A percentile compares a stretch with the other conserved stretches of the same genome.
Conservation (phyloP, 139 green algal genomes). For the Coelastrella sp. region DNA sequence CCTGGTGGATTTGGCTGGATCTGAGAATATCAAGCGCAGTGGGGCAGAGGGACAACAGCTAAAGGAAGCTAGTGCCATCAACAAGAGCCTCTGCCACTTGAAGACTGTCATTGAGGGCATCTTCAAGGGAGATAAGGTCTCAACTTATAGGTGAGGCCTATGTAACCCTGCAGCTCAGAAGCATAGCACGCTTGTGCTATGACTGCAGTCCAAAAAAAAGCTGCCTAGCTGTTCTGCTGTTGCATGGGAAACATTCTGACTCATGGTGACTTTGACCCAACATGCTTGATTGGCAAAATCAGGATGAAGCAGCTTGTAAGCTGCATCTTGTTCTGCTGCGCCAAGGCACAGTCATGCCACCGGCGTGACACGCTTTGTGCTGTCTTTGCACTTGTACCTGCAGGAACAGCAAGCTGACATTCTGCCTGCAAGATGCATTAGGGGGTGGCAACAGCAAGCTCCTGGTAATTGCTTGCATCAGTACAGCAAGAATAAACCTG, state of each 20-base stretch:
- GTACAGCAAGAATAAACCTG: not conserved
- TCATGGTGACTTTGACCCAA: no score
- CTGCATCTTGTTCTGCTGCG: no score
- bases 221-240: no score
- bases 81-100: slow-evolving; percentile 38
- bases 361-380: no score
- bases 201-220: no score
- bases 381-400: not conserved
- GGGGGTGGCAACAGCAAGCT: slow-evolving; percentile 44
- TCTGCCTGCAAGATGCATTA: slow-evolving; percentile 22
- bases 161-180: not conserved
- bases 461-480: slow-evolving; percentile 41
- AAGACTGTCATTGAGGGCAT: slow-evolving; percentile 43
- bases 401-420: slow-evolving; percentile 42
- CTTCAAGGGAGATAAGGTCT: not conserved
- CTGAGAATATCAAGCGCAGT: slow-evolving; percentile 42
- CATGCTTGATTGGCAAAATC: no score
- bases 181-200: no score
- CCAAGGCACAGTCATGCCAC: no score
- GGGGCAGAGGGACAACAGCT: slow-evolving; percentile 30
- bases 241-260: no score
- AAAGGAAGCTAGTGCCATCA: slow-evolving; percentile 21
- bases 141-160: slow-evolving; percentile 19
- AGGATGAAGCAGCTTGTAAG: no score
- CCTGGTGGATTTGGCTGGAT: slow-evolving; percentile 42